phyloP scores from a whole-genome alignment of 2,329 filamentous ascomycete species.

The Colletotrichum lentis region DNA sequence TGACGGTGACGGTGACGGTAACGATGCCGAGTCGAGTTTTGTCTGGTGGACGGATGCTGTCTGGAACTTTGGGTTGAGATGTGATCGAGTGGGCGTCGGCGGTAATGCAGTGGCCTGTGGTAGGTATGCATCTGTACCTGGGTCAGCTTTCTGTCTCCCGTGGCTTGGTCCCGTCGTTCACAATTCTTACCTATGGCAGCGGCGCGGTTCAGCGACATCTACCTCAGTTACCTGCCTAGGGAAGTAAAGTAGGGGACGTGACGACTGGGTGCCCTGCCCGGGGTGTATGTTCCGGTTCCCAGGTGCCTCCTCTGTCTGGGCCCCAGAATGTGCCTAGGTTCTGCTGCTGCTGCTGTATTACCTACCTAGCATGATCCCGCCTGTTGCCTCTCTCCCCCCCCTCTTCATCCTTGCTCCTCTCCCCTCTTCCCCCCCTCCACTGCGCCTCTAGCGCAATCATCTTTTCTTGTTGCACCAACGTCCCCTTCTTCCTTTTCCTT shows the following conservation, averaged over 20 bases:
- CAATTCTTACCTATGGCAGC: not conserved
- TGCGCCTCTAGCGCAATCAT: not conserved
- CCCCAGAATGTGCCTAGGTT: not conserved
- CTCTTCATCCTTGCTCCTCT: not conserved
- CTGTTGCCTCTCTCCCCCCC: not conserved
- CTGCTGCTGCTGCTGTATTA: too few relatives aligned
- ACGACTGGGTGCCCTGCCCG: not conserved
- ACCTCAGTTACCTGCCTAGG: not conserved
- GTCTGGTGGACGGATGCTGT: not conserved
- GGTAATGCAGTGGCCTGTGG: not conserved
- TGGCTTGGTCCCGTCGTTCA: not conserved
- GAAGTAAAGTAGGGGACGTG: not conserved
- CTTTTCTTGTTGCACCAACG: not conserved
- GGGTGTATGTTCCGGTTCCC: not conserved
- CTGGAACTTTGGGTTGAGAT: not conserved
- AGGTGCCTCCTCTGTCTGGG: not conserved
- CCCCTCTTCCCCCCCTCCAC: not conserved
- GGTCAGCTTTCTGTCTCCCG: not conserved
- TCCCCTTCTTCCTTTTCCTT: not conserved
- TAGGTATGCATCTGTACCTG: not conserved
- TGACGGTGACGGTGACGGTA: not conserved
- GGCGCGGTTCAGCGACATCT: not conserved
- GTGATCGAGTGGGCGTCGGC: not conserved
- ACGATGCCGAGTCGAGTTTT: constrained; percentile 2
- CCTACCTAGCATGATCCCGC: too few relatives aligned